Base-by-base conservation (phyloP, 2,329 filamentous ascomycete genomes). In the Taxawa tesnikishii region DNA sequence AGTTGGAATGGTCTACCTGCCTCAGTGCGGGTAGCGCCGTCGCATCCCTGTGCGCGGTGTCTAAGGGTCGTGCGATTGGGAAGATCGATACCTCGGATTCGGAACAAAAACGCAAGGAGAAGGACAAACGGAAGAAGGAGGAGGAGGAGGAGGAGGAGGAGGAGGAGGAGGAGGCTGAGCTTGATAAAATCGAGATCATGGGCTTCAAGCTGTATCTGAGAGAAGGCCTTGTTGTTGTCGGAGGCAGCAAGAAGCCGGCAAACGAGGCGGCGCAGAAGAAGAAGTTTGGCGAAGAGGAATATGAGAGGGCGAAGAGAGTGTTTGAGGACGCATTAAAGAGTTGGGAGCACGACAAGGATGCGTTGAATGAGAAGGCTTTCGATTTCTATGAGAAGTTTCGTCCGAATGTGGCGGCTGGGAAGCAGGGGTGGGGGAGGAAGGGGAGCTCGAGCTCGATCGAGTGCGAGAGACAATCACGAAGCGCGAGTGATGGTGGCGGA, bases 31-130 rank as follows among this genome's bases (percentile, higher is more conserved):
- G 50, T 12, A 41, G 43, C n/a, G 47, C 51, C 2, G 47, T 55
- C 18, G 44, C 44, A 3, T 42, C 45, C 4, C 45, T 54, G 13
- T 49, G 47, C 15, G 49, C 50, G 3, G 41, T 53, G 2, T 42
- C 49, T 7, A 54, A 55, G 38, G 51, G 49, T 5, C 40, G 48
- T 8, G 43, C 46, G 6, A 51, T 55, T 14, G 50, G 51, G 11
- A 47, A 38, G 1, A 45, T 51, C 1, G 36, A 45, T 3, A 43
- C 46, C 18, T 34, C 37, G 10, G 44, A 48, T 25, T 29, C 38
- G 28, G 43, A 4, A 33, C 42, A 6, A 30, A n/a, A 41, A 17
- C 34, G 42, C n/a, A 41, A 42, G 27, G 30, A 43, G 27, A 27
- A 43, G 29, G 38, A n/a, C n/a, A 43, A n/a, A n/a, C n/a, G n/a